Evolutionary conservation across 2,329 filamentous ascomycete genomes (phyloP).

Genomic region (Colletotrichum lentis): DNA sequence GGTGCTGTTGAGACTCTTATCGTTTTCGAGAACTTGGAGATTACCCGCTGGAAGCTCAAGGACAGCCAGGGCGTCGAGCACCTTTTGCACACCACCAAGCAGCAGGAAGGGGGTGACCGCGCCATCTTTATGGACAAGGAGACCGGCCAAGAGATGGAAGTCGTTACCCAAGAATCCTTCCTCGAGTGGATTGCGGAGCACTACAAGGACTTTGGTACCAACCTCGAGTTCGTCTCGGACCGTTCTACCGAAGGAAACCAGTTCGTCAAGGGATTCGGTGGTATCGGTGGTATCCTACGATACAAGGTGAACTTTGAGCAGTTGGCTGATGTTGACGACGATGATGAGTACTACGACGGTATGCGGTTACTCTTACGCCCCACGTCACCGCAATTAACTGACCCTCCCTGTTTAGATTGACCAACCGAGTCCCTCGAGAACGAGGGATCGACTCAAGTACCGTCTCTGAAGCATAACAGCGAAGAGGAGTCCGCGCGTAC

Average conservation of each 20-base stretch:
- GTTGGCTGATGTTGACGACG: conserved; percentile 87
- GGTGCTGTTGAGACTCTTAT: conserved; percentile 95
- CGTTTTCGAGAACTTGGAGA: conserved; percentile 95
- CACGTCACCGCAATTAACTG: conserved; percentile 7
- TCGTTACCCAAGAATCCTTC: conserved; percentile 86
- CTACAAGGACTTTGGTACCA: conserved; percentile 97
- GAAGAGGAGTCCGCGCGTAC: conserved; percentile 42
- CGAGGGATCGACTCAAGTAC: conserved; percentile 82
- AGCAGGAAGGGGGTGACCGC: conserved; percentile 77
- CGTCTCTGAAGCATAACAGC: conserved; percentile 48
- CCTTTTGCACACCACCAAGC: conserved; percentile 87
- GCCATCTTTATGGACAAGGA: conserved; percentile 93
- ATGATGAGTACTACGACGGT: conserved; percentile 89
- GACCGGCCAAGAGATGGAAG: conserved; percentile 97
- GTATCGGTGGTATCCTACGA: conserved; percentile 93
- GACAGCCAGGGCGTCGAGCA: conserved; percentile 75
- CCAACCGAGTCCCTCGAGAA: conserved; percentile 85
- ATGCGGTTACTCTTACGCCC: conserved; percentile 37
- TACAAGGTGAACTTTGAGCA: conserved; percentile 99
- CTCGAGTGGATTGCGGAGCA: conserved; percentile 99
- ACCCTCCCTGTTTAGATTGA: conserved; percentile 70
- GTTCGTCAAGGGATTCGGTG: conserved; percentile 99
- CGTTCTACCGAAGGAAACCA: conserved; percentile 98
- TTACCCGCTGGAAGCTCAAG: conserved; percentile 91
- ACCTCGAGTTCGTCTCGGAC: conserved; percentile 96